Percentiles rank a stretch among this genome's conserved stretches.
These are phyloP conservation scores for Globisporangium barbulae DNA, from an alignment of 352 stramenopile genomes.

Conservation along the genomic window DNA sequence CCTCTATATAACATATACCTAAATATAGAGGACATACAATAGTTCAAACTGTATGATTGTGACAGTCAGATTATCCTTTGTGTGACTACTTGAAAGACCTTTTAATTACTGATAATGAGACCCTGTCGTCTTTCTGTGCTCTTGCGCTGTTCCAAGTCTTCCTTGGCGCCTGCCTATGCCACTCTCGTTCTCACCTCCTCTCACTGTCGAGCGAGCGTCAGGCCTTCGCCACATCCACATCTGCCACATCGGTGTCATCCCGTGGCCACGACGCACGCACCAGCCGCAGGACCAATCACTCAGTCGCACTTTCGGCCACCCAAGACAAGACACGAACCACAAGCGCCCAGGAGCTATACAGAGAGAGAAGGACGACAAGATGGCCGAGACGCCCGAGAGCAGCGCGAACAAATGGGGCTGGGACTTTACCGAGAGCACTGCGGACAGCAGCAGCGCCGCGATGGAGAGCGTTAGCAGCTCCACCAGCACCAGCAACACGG, in stretches of 20 bases:
- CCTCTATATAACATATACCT: too few relatives aligned
- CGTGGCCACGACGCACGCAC: not conserved
- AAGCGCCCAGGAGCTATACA: not conserved
- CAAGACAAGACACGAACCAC: too few relatives aligned
- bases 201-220: not conserved
- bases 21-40: too few relatives aligned
- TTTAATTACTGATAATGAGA: too few relatives aligned
- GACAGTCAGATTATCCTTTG: too few relatives aligned
- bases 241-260: not conserved
- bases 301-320: not conserved
- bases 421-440: not conserved
- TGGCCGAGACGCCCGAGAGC: not conserved
- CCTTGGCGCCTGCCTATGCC: not conserved
- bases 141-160: too few relatives aligned
- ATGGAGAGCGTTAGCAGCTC: not conserved
- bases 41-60: too few relatives aligned
- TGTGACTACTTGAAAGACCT: too few relatives aligned
- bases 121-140: too few relatives aligned
- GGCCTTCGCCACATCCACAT: not conserved
- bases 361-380: not conserved
- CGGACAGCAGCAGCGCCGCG: not conserved
- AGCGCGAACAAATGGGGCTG: not conserved
- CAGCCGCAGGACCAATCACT: not conserved
- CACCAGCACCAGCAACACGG: not conserved
- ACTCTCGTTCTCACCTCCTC: not conserved